Evolutionary conservation across 208 protist genomes (phyloP), one percentile per base, ranked within the genome.

Genomic region (Trypanosomatidae sp.): DNA sequence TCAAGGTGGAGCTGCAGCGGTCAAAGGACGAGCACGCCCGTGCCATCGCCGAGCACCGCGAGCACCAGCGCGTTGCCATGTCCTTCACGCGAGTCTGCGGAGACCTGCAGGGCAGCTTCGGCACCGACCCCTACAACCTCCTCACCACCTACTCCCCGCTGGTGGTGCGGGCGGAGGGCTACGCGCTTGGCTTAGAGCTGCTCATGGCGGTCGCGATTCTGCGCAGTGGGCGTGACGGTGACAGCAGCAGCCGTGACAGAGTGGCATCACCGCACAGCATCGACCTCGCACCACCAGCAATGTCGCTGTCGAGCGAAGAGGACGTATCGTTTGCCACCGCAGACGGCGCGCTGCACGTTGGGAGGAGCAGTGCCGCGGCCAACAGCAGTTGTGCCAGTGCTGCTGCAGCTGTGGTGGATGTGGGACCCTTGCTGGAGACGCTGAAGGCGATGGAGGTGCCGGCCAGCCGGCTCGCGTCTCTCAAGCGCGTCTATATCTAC

Each of bases 41-140:
- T 33, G 0, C 13, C 1, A 71, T 76, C 19, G 62, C 41, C 46
- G 59, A 73, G 44, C 77, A 67, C 28, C 65, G 68, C 25, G 53
- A 76, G 19, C 77, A 76, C 46, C 77, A 73, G 25, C 60, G 43
- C 0, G 71, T 83, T 9, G 82, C 77, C 28, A 62, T 80, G 28
- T 67, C 66, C 22, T 77, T 80, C 25, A 58, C 82, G 22, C 69
- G 74, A 2, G 68, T 74, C 28, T 81, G 77, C 53, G 76, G 68
- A 41, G 74, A 86, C n/a, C 59, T 86, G 28, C 82, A 86, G 56
- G 82, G 73, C 30, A 83, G 70, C 53, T 83, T 86, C 25, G 80
- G 76, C 52, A 59, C 5, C 7, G 76, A 81, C 49, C 1, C 17
- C 2, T 60, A 74, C 52, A 49, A 62, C n/a, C 10, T 78, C 6